Conservation (phyloP, 108 stramenopile species). For the Nitzschia putrida region DNA sequence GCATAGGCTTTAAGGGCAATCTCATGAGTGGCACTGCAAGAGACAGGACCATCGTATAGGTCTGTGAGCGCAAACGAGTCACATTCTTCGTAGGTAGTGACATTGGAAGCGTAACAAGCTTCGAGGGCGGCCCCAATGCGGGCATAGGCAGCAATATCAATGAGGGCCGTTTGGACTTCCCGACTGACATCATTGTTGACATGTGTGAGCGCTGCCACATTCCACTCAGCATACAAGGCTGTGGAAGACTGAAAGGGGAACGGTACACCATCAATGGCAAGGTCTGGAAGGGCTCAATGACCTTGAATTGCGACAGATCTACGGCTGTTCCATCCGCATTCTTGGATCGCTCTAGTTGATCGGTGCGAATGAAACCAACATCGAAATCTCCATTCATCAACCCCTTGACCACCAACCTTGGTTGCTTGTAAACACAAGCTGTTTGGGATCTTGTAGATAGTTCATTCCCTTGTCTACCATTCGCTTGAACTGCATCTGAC, state of each 20-base stretch:
- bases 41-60: slow-evolving; percentile 11
- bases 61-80: neutral
- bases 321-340: slow-evolving; percentile 15
- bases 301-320: neutral
- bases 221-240: slow-evolving; percentile 43
- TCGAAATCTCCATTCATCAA: slow-evolving; percentile 41
- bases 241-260: slow-evolving; percentile 46
- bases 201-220: slow-evolving; percentile 38
- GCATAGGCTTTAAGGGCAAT: neutral
- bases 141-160: slow-evolving; percentile 24
- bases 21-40: slow-evolving; percentile 13
- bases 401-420: slow-evolving; percentile 43
- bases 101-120: slow-evolving; percentile 17
- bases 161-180: slow-evolving; percentile 37
- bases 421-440: slow-evolving; percentile 44
- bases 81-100: slow-evolving; percentile 6
- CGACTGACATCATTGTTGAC: slow-evolving; percentile 20
- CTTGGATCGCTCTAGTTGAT: slow-evolving; percentile 33
- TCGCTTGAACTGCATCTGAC: slow-evolving; percentile 45
- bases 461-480: slow-evolving; percentile 31
- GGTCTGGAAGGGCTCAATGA: slow-evolving; percentile 20
- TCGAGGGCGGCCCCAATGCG: slow-evolving; percentile 13
- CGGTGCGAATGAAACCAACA: slow-evolving; percentile 48
- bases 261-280: slow-evolving; percentile 34
- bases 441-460: slow-evolving; percentile 40